These are phyloP conservation scores for Tetradesmus lagerheimii DNA, from an alignment of 139 green algal species.

Conservation along the genomic window DNA sequence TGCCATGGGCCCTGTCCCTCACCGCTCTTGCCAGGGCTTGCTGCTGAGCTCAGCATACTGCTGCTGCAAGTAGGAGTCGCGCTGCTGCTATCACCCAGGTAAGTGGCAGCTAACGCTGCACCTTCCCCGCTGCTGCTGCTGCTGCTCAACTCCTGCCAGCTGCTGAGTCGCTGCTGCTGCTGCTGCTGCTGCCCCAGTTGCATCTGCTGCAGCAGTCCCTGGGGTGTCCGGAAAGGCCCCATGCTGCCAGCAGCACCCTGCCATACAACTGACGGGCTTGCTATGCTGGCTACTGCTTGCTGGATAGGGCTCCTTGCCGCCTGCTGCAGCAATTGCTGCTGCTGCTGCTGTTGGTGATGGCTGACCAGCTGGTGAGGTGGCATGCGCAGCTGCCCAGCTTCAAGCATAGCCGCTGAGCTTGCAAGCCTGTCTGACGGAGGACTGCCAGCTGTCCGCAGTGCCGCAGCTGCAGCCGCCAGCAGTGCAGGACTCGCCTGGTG, in stretches of 20 bases:
- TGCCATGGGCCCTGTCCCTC: not conserved
- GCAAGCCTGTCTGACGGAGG: not conserved
- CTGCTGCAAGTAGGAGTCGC: not conserved
- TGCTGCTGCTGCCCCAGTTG: not conserved
- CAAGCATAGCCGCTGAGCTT: not conserved
- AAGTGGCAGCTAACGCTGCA: not conserved
- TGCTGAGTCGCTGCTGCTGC: not conserved
- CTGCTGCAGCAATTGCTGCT: not conserved
- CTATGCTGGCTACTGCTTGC: not conserved
- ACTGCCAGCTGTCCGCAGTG: not conserved
- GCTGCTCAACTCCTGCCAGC: slow-evolving; percentile 15
- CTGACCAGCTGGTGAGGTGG: not conserved
- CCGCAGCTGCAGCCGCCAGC: not conserved
- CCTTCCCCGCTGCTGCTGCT: slow-evolving; percentile 23
- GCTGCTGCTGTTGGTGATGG: not conserved
- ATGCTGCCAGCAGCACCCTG: not conserved
- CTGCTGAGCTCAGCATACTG: not conserved
- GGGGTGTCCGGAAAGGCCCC: slow-evolving; percentile 15
- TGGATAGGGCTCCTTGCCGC: not conserved
- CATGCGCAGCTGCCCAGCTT: not conserved
- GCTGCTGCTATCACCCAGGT: not conserved
- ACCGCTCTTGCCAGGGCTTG: not conserved
- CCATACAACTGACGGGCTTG: not conserved
- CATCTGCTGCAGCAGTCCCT: slow-evolving; percentile 2
- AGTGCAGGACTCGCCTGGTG: not conserved